Conservation (phyloP, 2,329 filamentous ascomycete genomes). For the Leptographium galeiforme region DNA sequence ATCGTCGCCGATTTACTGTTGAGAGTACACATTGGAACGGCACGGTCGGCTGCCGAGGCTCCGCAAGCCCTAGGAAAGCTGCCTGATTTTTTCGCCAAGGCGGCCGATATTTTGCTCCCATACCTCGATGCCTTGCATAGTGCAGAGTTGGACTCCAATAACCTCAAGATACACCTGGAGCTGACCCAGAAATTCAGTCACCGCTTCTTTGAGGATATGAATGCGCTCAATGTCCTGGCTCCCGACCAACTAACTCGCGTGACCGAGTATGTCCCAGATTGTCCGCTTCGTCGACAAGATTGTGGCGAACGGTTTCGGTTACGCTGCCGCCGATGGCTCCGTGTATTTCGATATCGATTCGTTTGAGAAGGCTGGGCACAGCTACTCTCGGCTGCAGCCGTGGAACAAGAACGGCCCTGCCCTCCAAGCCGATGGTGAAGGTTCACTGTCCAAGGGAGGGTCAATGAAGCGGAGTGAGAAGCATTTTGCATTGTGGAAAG, state of each 20-base stretch:
- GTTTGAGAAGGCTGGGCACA: not conserved
- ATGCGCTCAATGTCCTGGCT: not conserved
- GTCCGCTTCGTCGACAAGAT: not conserved
- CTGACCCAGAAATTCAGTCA: slow-evolving; percentile 18
- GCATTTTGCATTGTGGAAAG: not conserved
- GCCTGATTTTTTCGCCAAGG: not conserved
- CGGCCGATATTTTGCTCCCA: not conserved
- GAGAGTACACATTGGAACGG: slow-evolving; percentile 21
- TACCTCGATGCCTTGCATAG: not conserved
- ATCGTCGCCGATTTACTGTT: not conserved
- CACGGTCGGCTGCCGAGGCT: slow-evolving; percentile 8
- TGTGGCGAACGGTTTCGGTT: not conserved
- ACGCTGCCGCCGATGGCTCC: not conserved
- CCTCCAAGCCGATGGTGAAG: not conserved
- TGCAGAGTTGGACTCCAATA: slow-evolving; percentile 15
- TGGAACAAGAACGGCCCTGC: not conserved
- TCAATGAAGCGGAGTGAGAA: not conserved
- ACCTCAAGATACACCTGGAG: slow-evolving; percentile 51
- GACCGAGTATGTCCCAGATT: not conserved
- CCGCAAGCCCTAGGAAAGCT: not conserved
- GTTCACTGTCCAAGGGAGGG: not conserved
- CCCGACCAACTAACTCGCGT: not conserved
- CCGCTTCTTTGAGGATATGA: not conserved
- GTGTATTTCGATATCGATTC: not conserved
- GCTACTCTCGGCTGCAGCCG: not conserved